Evolutionary conservation across 1,284 basidiomycete genomes (phyloP), one percentile per base, ranked within the genome.

Genomic region (Irpex sp.): DNA sequence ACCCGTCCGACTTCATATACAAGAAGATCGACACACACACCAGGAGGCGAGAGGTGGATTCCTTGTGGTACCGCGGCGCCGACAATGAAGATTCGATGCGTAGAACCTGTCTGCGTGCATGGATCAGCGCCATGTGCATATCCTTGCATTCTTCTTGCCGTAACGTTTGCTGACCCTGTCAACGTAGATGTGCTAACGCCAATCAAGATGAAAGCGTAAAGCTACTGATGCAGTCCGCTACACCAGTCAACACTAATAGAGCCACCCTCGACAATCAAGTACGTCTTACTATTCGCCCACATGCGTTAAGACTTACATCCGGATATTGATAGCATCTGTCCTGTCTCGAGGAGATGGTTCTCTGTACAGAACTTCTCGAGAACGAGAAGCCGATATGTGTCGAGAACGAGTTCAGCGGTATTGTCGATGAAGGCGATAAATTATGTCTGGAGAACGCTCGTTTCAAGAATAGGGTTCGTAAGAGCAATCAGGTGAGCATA

Each of bases 351-450:
- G 13, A 47, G 7, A 37, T 64, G 31, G 26, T 61, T 8, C 52
- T 40, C n/a, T 55, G 17, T 19, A 56, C 58, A 11, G 60, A 64
- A 26, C 55, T 62, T 3, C 56, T 61, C 21, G 57, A 64, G 34
- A 40, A 37, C 4, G 17, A 51, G 21, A 61, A 62, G 48, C 63
- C 63, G 15, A 52, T 48, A 7, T 34, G 26, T 5, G 11, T 49
- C 8, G 63, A 64, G 11, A 64, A 64, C 38, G 63, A 64, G 21
- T 64, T 64, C 38, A 54, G 21, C 9, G 34, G 56, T 17, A 58
- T 64, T 6, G 40, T 34, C 9, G 26, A 19, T 15, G 58, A 61
- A 19, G 21, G 40, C 44, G 63, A 57, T 8, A 6, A 38, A 5
- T 44, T 64, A n/a, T 2, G 31, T 19, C 13, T 64, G 15, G 19